These are phyloP conservation scores for Dothistroma pini DNA, from an alignment of 2,329 filamentous ascomycete species.

Conservation along the genomic window DNA sequence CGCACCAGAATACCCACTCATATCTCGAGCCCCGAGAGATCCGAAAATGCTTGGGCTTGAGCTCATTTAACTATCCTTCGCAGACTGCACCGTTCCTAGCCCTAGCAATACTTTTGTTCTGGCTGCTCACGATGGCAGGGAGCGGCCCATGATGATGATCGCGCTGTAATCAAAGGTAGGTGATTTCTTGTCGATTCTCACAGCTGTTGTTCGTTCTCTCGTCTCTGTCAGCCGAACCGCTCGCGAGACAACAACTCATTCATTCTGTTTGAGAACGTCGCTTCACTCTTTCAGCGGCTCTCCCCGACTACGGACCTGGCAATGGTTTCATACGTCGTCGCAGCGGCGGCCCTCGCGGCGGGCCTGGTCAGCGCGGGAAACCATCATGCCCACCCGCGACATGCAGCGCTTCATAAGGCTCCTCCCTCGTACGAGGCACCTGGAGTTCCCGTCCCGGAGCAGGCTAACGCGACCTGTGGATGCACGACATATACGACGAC, in stretches of 20 bases:
- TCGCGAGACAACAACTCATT: slow-evolving; percentile 13
- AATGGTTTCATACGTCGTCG: slow-evolving; percentile 18
- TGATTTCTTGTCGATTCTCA: background rate
- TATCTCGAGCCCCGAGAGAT: background rate
- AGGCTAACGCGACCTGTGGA: slow-evolving; percentile 46
- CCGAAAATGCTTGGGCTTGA: background rate
- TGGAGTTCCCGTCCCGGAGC: slow-evolving; percentile 3
- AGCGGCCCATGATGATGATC: background rate
- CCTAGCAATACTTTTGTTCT: background rate
- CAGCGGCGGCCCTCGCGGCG: slow-evolving; percentile 18
- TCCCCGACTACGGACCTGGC: slow-evolving; percentile 15
- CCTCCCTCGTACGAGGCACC: slow-evolving; percentile 3
- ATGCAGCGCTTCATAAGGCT: slow-evolving; percentile 21
- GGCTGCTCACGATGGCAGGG: background rate
- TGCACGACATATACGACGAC: slow-evolving; percentile 75
- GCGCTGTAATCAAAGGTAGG: slow-evolving; percentile 5
- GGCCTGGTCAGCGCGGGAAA: slow-evolving; percentile 20
- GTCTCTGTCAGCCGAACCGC: slow-evolving; percentile 3
- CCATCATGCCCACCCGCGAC: slow-evolving; percentile 12
- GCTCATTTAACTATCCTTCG: background rate
- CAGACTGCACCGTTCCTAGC: background rate
- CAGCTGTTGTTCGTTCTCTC: background rate
- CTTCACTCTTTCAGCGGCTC: slow-evolving; percentile 28
- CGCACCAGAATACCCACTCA: background rate
- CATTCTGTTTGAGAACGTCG: slow-evolving; percentile 18